These are phyloP conservation scores for Xylariomycetidae sp. DNA, from an alignment of 2,329 filamentous ascomycete species.

Conservation along the genomic window DNA sequence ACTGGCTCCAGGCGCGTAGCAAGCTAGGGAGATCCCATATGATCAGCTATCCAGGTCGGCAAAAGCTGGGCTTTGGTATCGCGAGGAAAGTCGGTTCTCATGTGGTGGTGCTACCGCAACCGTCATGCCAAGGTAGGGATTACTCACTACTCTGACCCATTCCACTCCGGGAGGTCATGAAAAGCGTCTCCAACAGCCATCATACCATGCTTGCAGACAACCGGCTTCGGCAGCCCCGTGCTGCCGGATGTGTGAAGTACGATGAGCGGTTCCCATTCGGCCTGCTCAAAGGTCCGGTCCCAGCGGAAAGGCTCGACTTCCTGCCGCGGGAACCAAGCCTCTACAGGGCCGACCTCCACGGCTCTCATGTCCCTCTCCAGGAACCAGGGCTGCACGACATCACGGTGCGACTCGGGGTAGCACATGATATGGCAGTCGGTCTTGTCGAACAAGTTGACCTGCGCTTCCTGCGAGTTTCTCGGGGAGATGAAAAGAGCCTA, in stretches of 20 bases:
- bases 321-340: constrained; percentile 32
- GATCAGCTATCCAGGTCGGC: too few relatives aligned
- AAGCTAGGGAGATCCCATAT: too few relatives aligned
- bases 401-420: constrained; percentile 26
- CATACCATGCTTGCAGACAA: constrained; percentile 35
- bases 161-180: constrained; percentile 19
- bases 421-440: constrained; percentile 37
- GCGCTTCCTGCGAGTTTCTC: constrained; percentile 40
- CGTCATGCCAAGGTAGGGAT: too few relatives aligned
- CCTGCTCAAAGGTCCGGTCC: constrained; percentile 36
- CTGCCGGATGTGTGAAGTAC: constrained; percentile 43
- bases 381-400: constrained; percentile 32
- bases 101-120: too few relatives aligned
- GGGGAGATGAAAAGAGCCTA: constrained; percentile 40
- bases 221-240: constrained; percentile 42
- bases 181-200: constrained; percentile 29
- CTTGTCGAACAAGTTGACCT: constrained; percentile 38
- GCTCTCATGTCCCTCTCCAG: constrained; percentile 33
- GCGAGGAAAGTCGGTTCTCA: too few relatives aligned
- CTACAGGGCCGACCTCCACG: constrained; percentile 27
- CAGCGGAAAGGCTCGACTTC: constrained; percentile 33
- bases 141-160: constrained; percentile 11
- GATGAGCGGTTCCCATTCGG: constrained; percentile 34
- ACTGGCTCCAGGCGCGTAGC: constrained; percentile 8
- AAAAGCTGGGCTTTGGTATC: too few relatives aligned